Evolutionary conservation across 1,139 yeast genomes (phyloP), one percentile per base, ranked within the genome.

Genomic region (Kluyveromyces marxianus): DNA sequence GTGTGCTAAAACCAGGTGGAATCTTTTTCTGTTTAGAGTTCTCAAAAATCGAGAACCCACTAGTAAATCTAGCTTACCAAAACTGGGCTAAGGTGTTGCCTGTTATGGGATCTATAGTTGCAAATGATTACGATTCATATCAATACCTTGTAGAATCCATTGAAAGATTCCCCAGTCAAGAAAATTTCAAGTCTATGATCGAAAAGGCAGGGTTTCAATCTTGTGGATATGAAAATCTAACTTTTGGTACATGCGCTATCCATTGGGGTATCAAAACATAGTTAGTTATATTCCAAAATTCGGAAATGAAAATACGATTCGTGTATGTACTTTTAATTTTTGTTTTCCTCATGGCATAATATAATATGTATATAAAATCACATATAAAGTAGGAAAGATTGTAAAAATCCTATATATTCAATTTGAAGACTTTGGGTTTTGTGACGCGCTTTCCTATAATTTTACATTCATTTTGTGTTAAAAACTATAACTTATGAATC

Each of bases 1-100:
- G 99, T 58, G 95, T 90, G 30, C 76, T 92, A 62, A 87, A 84
- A 67, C 98, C 97, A n/a, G 98, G 99, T 60, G 99, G 99, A 59
- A 87, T 94, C 44, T 94, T 92, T 65, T 96, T 96, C 35, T 90
- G 97, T 67, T 75, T 92, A 50, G 99, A 92, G 66, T 92, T 92
- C 62, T 83, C 95, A 49, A 92, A 89, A 63, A 97, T 94, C 49
- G 85, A 86, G 48, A 85, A 88, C 63, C 81, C 87, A 28, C 62
- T 83, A 10, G 69, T 94, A 45, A 92, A 86, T 61, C 72, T 79
- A 49, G 70, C 81, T 31, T 92, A 92, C 70, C 89, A 85, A 62
- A 82, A 89, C 37, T 94, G 95, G 75, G 86, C 96, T 10, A 84
- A 88, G 44, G 71, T 86, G 45, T 75, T 92, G 55, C 99, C 99